Percentiles rank a stretch among this genome's conserved stretches.
Conservation (phyloP, 352 stramenopile genomes). For the Phytopythium boreale region DNA sequence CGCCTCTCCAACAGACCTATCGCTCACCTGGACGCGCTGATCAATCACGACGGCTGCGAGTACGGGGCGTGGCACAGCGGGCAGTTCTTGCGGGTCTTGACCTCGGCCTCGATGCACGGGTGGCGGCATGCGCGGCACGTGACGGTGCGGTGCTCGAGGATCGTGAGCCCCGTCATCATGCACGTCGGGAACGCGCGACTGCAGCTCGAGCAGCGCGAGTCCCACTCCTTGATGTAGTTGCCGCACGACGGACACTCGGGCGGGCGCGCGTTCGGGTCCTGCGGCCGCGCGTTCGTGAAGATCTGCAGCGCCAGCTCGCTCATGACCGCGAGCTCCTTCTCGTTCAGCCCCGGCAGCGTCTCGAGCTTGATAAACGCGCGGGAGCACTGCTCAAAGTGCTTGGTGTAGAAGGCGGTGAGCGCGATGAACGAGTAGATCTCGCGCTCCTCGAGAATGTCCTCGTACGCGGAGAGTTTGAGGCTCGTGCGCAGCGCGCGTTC, state of each 20-base stretch:
- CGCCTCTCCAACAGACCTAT: neutral
- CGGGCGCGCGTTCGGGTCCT: conserved; percentile 78
- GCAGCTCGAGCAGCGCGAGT: conserved; percentile 80
- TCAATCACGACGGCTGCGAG: conserved; percentile 11
- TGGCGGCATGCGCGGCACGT: conserved; percentile 88
- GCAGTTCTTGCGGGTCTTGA: conserved; percentile 80
- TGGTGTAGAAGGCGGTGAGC: conserved; percentile 89
- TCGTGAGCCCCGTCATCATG: conserved; percentile 75
- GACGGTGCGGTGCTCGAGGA: conserved; percentile 71
- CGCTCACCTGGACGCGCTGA: too few relatives aligned
- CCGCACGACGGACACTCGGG: conserved; percentile 81
- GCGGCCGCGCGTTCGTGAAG: conserved; percentile 72
- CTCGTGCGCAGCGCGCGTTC: conserved; percentile 84
- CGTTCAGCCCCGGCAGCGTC: conserved; percentile 55
- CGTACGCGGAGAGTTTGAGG: conserved; percentile 87
- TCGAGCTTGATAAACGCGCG: conserved; percentile 93
- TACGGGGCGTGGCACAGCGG: conserved; percentile 85
- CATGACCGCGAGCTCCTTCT: conserved; percentile 61
- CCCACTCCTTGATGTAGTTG: conserved; percentile 83
- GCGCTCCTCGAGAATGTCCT: conserved; percentile 90
- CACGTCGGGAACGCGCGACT: conserved; percentile 66
- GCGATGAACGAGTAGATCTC: conserved; percentile 94
- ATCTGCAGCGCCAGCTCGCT: conserved; percentile 82
- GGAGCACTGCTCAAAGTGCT: conserved; percentile 89
- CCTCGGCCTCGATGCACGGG: conserved; percentile 80